Evolutionary conservation across 345 rosid genomes (phyloP).

Genomic region (Brassica juncea): DNA sequence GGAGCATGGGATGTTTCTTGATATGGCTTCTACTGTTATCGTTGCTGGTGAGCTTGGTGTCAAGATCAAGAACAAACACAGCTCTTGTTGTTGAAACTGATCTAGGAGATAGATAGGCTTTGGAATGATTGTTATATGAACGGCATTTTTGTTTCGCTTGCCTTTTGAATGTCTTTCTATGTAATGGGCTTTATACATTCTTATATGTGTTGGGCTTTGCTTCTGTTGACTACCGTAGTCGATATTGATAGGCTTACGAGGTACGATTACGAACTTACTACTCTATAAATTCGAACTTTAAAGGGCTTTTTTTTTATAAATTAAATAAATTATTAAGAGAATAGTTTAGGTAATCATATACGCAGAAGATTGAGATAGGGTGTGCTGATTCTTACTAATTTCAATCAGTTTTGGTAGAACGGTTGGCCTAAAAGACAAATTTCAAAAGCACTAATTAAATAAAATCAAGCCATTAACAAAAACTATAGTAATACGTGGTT

Average conservation of each 20-base stretch:
- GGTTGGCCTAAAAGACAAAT: slow-evolving; percentile 19
- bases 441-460: not conserved
- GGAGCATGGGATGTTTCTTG: slow-evolving; percentile 95
- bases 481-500: not conserved
- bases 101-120: slow-evolving; percentile 2
- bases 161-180: not conserved
- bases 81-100: not conserved
- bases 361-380: not conserved
- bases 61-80: slow-evolving; percentile 54
- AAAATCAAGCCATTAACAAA: not conserved
- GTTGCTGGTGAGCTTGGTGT: slow-evolving; percentile 88
- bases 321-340: not conserved
- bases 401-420: slow-evolving; percentile 16
- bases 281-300: not conserved
- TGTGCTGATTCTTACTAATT: not conserved
- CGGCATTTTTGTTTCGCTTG: not conserved
- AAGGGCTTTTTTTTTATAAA: not conserved
- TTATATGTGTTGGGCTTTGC: slow-evolving; percentile 16
- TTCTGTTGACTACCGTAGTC: not conserved
- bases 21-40: slow-evolving; percentile 89
- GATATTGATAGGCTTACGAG: not conserved
- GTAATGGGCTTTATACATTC: not conserved
- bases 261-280: no score
- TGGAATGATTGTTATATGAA: not conserved
- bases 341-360: not conserved